phyloP scores from a whole-genome alignment of 73 alveolate genomes.

The Paramecium octaurelia region DNA sequence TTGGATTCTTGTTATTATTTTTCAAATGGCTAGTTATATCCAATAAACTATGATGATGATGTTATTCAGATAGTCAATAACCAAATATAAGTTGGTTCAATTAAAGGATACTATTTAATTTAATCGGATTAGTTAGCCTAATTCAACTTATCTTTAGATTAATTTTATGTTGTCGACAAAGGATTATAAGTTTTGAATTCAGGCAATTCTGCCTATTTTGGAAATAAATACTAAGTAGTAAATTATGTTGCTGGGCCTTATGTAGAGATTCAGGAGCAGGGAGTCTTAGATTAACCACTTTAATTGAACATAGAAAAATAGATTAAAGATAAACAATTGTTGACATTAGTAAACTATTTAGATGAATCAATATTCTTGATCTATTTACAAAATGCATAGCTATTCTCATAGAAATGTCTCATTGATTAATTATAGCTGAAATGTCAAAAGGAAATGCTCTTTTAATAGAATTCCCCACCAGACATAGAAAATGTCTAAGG shows the following conservation, averaged over 20 bases:
- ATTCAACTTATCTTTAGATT: neutral
- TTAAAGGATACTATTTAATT: neutral
- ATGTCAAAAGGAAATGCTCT: neutral
- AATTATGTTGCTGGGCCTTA: neutral
- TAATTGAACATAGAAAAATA: neutral
- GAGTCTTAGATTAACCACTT: neutral
- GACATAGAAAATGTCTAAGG: neutral
- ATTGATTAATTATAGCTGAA: neutral
- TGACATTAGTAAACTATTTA: neutral
- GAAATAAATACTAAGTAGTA: neutral
- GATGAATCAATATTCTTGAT: neutral
- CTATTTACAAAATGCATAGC: neutral
- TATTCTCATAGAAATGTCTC: neutral
- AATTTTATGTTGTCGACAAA: neutral
- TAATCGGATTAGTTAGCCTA: neutral
- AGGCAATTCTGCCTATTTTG: neutral
- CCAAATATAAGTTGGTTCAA: neutral
- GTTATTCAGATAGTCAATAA: neutral
- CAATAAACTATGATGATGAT: neutral
- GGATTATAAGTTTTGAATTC: neutral
- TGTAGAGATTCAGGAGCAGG: neutral
- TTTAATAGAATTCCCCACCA: neutral
- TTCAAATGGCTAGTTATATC: neutral
- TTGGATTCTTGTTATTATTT: neutral
- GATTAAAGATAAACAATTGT: neutral